Evolutionary conservation across 2,329 filamentous ascomycete species (phyloP), one percentile per base, ranked within the genome.

Genomic region (Aciculosporium take): DNA sequence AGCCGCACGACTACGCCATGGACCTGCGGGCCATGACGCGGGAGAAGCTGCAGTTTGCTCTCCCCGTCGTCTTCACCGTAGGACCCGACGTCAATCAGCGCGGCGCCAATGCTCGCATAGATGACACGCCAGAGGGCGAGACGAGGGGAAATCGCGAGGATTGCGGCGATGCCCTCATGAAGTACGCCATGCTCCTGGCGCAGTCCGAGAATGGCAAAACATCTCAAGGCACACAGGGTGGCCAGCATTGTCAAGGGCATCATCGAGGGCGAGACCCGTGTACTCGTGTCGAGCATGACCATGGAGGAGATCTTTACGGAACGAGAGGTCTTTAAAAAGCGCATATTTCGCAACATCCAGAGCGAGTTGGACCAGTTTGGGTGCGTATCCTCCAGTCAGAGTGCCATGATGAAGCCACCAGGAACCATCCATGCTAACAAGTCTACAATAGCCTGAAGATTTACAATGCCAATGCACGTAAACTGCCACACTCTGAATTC

Each of bases 301-400:
- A 89, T 91, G 82, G 84, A 89, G 56, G 84, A 91, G 60, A 83
- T 93, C 45, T 88, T 88, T 60, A 81, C 78, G 45, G 79, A 84
- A 60, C 69, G 83, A 27, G 79, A 84, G 50, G 67, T 81, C 33
- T 87, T 87, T 67, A 85, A 89, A 66, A 73, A 71, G 49, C 78
- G 81, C 49, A 81, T 84, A 51, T 81, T 80, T 60, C 68, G 69
- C 48, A 83, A 84, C 56, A 84, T 89, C 43, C 82, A 88, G 56
- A 73, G 73, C 44, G 86, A 93, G 58, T 71, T 94, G 2, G 72
- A 81, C 48, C 80, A 88, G 51, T 89, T 93, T 31, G 43, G 43
- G 43, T 45, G 39, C 18, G 43, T 33, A 13, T 29, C 17, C 31
- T 12, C 8, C 7, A 17, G 9, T 23, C 20, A 24, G 15, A n/a